Percentiles rank a stretch among this genome's conserved stretches.
Conservation (phyloP, 1,139 yeast genomes). For the Pichia sp. region DNA sequence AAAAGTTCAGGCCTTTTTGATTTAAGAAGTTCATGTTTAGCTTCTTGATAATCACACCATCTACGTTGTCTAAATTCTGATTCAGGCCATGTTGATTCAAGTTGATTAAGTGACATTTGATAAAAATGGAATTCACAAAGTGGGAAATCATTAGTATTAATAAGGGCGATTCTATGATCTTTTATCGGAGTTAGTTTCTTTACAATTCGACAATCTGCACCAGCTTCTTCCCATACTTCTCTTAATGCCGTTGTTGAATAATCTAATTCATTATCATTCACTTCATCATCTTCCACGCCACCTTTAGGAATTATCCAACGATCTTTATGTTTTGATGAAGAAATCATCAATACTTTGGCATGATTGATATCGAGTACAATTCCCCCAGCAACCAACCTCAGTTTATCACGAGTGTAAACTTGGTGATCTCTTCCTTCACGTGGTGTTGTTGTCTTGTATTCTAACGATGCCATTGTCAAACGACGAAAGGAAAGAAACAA, state of each 20-base stretch:
- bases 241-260: conserved; percentile 64
- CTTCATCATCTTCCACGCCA: conserved; percentile 86
- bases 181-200: conserved; percentile 55
- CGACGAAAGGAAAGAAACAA: too few species aligned
- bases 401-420: conserved; percentile 26
- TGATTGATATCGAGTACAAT: conserved; percentile 57
- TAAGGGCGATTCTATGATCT: conserved; percentile 45
- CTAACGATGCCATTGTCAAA: not conserved
- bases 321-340: conserved; percentile 59
- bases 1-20: conserved; percentile 66
- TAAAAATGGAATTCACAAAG: conserved; percentile 79
- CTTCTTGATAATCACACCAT: conserved; percentile 76
- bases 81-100: conserved; percentile 75
- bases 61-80: conserved; percentile 48
- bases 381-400: conserved; percentile 88
- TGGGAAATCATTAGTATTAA: conserved; percentile 41
- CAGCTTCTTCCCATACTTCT: conserved; percentile 98
- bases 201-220: conserved; percentile 62
- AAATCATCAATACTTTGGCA: conserved; percentile 66
- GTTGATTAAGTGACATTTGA: conserved; percentile 57
- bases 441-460: conserved; percentile 4
- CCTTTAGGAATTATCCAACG: conserved; percentile 94
- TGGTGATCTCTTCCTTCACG: conserved; percentile 14
- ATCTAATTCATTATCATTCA: conserved; percentile 37
- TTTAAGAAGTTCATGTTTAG: conserved; percentile 53